These are phyloP conservation scores for Acer yangbiense DNA, from an alignment of 345 rosid species.

Conservation along the genomic window DNA sequence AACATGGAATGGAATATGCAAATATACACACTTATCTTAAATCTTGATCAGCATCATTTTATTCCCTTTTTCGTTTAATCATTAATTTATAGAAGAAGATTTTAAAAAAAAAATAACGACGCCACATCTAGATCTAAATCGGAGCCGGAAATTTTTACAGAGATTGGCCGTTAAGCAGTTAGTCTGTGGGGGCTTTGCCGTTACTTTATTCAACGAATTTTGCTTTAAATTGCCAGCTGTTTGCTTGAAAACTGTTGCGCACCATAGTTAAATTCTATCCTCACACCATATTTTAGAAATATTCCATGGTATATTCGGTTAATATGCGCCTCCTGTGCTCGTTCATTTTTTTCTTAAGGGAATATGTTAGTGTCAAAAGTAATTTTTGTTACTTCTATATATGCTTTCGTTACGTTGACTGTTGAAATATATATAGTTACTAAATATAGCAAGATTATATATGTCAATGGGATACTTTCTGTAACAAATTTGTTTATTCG, in stretches of 20 bases:
- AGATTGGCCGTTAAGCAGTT: not conserved
- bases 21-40: too few relatives aligned
- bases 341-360: too few relatives aligned
- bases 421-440: too few relatives aligned
- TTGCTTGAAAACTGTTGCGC: not conserved
- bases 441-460: too few relatives aligned
- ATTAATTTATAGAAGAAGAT: not conserved
- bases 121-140: not conserved
- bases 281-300: not conserved
- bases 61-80: not conserved
- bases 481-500: too few relatives aligned
- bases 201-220: not conserved
- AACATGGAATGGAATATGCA: not conserved
- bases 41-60: not conserved
- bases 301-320: slow-evolving; percentile 7
- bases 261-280: not conserved
- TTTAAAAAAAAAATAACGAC: not conserved
- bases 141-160: not conserved
- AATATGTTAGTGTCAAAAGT: too few relatives aligned
- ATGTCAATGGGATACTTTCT: too few relatives aligned
- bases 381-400: too few relatives aligned
- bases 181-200: not conserved
- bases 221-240: not conserved
- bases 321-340: not conserved
- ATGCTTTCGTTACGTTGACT: too few relatives aligned